These are phyloP conservation scores for Lentinula sp. DNA, from an alignment of 768 basidiomycete genomes.

Conservation along the genomic window DNA sequence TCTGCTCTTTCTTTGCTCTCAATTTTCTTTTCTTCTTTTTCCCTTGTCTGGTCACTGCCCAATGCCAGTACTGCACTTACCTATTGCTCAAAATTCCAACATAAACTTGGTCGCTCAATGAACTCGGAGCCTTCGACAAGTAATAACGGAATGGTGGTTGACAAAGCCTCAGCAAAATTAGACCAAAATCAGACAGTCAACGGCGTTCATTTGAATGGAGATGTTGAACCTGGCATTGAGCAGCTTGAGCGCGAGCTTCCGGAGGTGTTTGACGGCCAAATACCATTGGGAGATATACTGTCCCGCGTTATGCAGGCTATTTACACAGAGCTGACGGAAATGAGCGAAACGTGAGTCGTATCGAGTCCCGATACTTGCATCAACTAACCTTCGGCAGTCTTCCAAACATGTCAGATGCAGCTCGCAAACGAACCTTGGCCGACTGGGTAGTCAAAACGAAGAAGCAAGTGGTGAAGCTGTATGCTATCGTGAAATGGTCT, in stretches of 20 bases:
- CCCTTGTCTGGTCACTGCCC: neutral
- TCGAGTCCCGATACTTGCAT: neutral
- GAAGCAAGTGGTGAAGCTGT: conserved; percentile 85
- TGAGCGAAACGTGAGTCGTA: conserved; percentile 77
- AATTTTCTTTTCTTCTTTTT: neutral
- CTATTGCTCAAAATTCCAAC: neutral
- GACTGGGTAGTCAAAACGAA: conserved; percentile 91
- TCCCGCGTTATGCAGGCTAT: conserved; percentile 74
- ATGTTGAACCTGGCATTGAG: conserved; percentile 34
- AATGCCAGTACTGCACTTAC: neutral
- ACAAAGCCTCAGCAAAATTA: neutral
- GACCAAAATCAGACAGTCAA: conserved; percentile 14
- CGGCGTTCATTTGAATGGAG: conserved; percentile 19
- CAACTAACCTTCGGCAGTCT: conserved; percentile 33
- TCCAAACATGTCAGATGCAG: conserved; percentile 77
- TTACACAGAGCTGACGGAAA: conserved; percentile 76
- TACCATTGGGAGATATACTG: conserved; percentile 66
- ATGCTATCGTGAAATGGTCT: conserved; percentile 84
- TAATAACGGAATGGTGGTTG: neutral
- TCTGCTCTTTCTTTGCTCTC: neutral
- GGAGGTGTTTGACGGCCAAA: conserved; percentile 64
- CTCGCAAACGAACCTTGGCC: conserved; percentile 74
- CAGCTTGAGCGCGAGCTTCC: conserved; percentile 73
- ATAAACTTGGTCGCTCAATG: neutral
- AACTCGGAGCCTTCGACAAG: neutral